Evolutionary conservation across 148 eudicot species (phyloP), one percentile per base, ranked within the genome.

Genomic region (Vaccinium darrowii): DNA sequence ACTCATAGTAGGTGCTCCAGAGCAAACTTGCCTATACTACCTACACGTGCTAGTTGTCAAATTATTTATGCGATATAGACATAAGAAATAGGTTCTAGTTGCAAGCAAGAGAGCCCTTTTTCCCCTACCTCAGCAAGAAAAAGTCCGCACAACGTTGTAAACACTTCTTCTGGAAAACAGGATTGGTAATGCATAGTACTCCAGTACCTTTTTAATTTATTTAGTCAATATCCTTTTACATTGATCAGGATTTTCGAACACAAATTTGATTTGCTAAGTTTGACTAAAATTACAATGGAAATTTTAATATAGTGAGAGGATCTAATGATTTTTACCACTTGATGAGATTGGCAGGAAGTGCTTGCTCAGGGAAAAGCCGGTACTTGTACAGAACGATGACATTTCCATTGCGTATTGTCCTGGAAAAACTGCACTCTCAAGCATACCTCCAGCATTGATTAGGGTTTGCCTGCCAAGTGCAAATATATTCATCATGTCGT

Each of bases 401-500:
- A 87, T 71, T 67, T 90, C 92, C 92, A 90, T 87, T 23, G 92
- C 81, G 81, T 85, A 90, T 52, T 84, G 84, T 0, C 52, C 86
- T 11, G 88, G 91, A 71, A 82, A 89, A 51, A 90, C 86, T 16
- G 91, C 82, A 4, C 36, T 53, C 87, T 90, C 92, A 76, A 89
- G 77, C 21, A 89, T 21, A 3, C 91, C 92, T 27, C 88, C 91
- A 43, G 83, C 92, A 85, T 87, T 90, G 69, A 90, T 87, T 15
- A 90, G 84, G 81, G 77, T 65, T 76, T 89, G 90, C 16, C 92
- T 65, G 36, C 86, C 91, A 1, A 90, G 30, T 16, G 91, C 92
- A 82, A 89, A 87, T 23, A 90, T 88, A 58, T 85, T 84, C 92
- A 90, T 87, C 23, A 89, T 90, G 76, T 87, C 85, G 3, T 88